Percentiles rank a stretch among this genome's conserved stretches.
phyloP scores from a whole-genome alignment of 768 basidiomycete genomes.

The Cyclocybe aegerita region DNA sequence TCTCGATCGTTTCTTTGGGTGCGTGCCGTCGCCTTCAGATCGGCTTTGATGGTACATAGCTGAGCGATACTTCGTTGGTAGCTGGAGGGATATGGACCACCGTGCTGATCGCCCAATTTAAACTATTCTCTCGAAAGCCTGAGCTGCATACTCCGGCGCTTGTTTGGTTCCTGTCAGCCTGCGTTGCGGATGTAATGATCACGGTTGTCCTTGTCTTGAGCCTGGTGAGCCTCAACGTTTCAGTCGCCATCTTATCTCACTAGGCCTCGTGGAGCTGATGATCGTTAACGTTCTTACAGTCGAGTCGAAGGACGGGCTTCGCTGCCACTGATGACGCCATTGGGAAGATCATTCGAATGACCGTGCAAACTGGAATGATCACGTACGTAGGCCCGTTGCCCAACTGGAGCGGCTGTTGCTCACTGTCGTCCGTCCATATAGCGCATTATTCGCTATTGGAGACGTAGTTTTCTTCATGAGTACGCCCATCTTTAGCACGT shows the following conservation, averaged over 20 bases:
- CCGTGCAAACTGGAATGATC: slow-evolving; percentile 43
- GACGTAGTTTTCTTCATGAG: slow-evolving; percentile 47
- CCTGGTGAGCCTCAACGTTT: slow-evolving; percentile 26
- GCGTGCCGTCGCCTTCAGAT: neutral
- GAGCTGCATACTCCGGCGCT: slow-evolving; percentile 44
- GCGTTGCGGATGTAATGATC: slow-evolving; percentile 40
- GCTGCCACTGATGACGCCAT: slow-evolving; percentile 42
- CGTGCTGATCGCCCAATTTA: slow-evolving; percentile 30
- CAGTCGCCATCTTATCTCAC: neutral
- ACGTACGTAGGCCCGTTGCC: slow-evolving; percentile 33
- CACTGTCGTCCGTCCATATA: slow-evolving; percentile 6
- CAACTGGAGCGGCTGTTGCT: neutral
- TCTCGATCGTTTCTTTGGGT: slow-evolving; percentile 38
- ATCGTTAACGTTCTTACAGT: slow-evolving; percentile 15
- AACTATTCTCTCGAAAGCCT: slow-evolving; percentile 38
- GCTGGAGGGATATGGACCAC: slow-evolving; percentile 45
- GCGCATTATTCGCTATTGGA: slow-evolving; percentile 38
- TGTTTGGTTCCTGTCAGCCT: slow-evolving; percentile 43
- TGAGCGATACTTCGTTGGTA: slow-evolving; percentile 8
- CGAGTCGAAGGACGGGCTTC: slow-evolving; percentile 39
- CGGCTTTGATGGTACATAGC: neutral
- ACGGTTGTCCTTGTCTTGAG: slow-evolving; percentile 36
- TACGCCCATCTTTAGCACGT: slow-evolving; percentile 18
- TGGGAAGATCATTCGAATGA: slow-evolving; percentile 35
- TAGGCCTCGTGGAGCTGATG: neutral